Evolutionary conservation across 202 grass and related monocot species (phyloP), one percentile per base, ranked within the genome.

Genomic region (Panicum hallii): DNA sequence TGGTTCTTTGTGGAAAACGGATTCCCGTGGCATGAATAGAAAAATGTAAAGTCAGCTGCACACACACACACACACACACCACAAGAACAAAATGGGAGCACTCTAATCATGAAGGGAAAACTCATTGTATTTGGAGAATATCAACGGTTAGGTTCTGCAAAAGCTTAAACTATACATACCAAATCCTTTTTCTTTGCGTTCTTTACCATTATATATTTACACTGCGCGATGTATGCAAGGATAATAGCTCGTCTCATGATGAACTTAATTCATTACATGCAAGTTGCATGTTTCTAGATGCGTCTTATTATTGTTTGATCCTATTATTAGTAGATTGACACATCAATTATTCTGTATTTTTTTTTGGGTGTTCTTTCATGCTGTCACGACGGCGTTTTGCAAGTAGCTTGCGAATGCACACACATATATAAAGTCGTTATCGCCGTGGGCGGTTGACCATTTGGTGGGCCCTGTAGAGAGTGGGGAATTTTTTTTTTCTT

Each of bases 221-320:
- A 55, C 30, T 42, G 32, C 32, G 4, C 80, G 61, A 63, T 54
- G 57, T 50, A 26, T 26, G 26, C 26, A 64, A 45, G 48, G 9
- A 15, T 72, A 79, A 85, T 65, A 65, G 16, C 15, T 58, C 34
- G 45, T 34, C 26, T 48, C 56, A 79, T 54, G 66, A 57, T 83
- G 36, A 66, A 47, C 17, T 40, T 40, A 71, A 66, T 73, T 58
- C 41, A 58, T 79, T 79, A 67, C 3, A 34, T 34, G 30, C 75
- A 84, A 60, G 58, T 84, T 84, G 75, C 81, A 67, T 42, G 67
- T 64, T 84, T 88, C 80, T 55, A 70, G 66, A 79, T 47, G 74
- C 60, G 74, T 67, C 74, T 14, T 78, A 63, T 55, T 56, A 12
- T 66, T 72, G 36, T 83, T 88, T 88, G 66, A 49, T 57, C 43